Percentiles rank a stretch among this genome's conserved stretches.
Evolutionary conservation across 345 rosid genomes (phyloP).

Genomic region (Hibiscus mutabilis): DNA sequence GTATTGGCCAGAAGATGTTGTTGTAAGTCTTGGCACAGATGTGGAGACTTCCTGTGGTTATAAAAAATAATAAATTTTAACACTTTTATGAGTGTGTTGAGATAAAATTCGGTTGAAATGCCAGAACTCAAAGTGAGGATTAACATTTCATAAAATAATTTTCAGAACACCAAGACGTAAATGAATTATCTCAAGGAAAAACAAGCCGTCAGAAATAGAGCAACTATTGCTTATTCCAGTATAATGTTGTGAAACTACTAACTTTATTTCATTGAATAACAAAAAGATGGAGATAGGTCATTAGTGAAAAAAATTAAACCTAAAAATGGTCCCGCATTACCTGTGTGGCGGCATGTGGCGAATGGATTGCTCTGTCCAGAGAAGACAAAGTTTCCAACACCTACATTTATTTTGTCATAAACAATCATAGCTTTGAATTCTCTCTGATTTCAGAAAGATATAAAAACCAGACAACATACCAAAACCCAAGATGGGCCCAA

Average conservation of each 20-base stretch:
- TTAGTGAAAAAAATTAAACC: not conserved
- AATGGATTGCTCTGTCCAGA: conserved; percentile 85
- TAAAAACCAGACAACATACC: conserved; percentile 47
- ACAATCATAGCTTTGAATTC: conserved; percentile 6
- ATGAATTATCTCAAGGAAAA: not conserved
- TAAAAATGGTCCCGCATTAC: conserved; percentile 30
- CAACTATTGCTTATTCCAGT: not conserved
- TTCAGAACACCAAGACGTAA: not conserved
- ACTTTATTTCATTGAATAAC: not conserved
- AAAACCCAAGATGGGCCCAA: conserved; percentile 99
- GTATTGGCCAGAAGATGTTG: conserved; percentile 74
- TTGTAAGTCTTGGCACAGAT: conserved; percentile 68
- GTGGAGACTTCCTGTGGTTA: conserved; percentile 69
- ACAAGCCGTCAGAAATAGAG: not conserved
- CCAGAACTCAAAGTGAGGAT: not conserved
- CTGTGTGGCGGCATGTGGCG: conserved; percentile 96
- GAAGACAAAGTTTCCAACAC: conserved; percentile 94
- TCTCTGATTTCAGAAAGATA: conserved; percentile 9
- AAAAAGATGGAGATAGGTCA: not conserved
- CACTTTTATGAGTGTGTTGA: not conserved
- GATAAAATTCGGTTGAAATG: not conserved
- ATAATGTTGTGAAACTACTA: not conserved
- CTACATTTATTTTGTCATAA: conserved; percentile 31
- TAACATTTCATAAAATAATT: not conserved
- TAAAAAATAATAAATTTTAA: conserved; percentile 8